These are phyloP conservation scores for Xylogone sp. DNA, from an alignment of 2,329 filamentous ascomycete genomes.

Conservation along the genomic window DNA sequence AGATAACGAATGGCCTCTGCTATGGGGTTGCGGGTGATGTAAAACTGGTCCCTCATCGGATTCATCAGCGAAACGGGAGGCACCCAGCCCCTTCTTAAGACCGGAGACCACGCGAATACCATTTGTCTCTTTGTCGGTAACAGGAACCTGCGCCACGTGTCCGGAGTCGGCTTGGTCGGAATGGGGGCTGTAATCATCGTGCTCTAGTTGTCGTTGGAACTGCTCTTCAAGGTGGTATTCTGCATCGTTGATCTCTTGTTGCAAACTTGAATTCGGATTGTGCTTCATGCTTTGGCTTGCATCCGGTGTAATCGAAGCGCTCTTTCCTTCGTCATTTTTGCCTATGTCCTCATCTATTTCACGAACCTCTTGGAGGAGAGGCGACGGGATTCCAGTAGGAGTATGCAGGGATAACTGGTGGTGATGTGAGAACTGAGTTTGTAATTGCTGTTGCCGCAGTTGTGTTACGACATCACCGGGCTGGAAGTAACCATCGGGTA, in stretches of 20 bases:
- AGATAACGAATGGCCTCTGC: slow-evolving; percentile 66
- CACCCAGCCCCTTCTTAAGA: slow-evolving; percentile 16
- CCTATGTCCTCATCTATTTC: slow-evolving; percentile 60
- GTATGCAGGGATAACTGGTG: slow-evolving; percentile 33
- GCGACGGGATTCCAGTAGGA: slow-evolving; percentile 46
- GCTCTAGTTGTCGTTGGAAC: slow-evolving; percentile 73
- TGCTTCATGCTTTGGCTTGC: slow-evolving; percentile 60
- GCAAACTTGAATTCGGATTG: slow-evolving; percentile 72
- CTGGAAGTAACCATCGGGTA: slow-evolving; percentile 33
- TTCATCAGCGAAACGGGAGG: slow-evolving; percentile 47
- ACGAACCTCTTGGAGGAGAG: slow-evolving; percentile 66
- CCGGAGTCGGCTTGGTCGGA: slow-evolving; percentile 26
- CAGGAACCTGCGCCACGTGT: slow-evolving; percentile 13
- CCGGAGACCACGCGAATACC: slow-evolving; percentile 19
- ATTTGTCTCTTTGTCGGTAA: neutral
- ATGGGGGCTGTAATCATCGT: slow-evolving; percentile 71
- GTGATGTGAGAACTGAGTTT: slow-evolving; percentile 49
- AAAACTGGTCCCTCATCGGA: slow-evolving; percentile 53
- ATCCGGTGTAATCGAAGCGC: slow-evolving; percentile 52
- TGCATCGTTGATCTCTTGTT: slow-evolving; percentile 80
- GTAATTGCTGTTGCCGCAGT: slow-evolving; percentile 41
- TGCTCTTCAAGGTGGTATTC: slow-evolving; percentile 83
- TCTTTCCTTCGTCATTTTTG: slow-evolving; percentile 20
- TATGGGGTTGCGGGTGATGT: slow-evolving; percentile 72
- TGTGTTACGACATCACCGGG: slow-evolving; percentile 35